phyloP scores from a whole-genome alignment of 805 yeast genomes.

The Yamadazyma paraphyllophila region DNA sequence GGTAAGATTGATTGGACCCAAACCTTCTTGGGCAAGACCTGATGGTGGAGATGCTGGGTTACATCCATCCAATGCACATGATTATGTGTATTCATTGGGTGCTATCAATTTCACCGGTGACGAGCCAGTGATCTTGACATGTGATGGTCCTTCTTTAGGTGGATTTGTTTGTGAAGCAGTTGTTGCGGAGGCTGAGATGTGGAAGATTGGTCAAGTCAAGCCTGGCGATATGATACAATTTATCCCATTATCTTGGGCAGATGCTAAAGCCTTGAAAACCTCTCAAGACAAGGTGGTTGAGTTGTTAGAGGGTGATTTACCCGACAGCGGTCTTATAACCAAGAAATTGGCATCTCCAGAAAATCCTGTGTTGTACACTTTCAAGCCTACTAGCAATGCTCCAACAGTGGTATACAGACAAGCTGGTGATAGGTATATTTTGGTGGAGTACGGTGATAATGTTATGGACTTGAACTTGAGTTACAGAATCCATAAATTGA shows the following conservation, averaged over 20 bases:
- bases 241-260: constrained; percentile 68
- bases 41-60: constrained; percentile 98
- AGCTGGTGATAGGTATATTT: constrained; percentile 92
- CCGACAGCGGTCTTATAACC: constrained; percentile 21
- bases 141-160: constrained; percentile 97
- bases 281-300: constrained; percentile 58
- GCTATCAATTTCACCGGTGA: constrained; percentile 98
- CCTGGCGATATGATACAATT: constrained; percentile 88
- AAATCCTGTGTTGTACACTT: constrained; percentile 64
- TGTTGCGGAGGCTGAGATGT: constrained; percentile 92
- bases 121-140: constrained; percentile 93
- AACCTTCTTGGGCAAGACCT: constrained; percentile 92
- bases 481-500: constrained; percentile 81
- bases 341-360: constrained; percentile 41
- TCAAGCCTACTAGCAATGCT: constrained; percentile 46
- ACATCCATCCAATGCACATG: constrained; percentile 98
- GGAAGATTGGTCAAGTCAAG: constrained; percentile 97
- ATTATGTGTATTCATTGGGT: constrained; percentile 93
- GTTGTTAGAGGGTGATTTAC: constrained; percentile 42
- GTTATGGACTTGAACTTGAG: constrained; percentile 79
- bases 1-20: constrained; percentile 90
- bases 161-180: constrained; percentile 98
- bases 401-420: constrained; percentile 87
- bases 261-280: constrained; percentile 63
- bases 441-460: constrained; percentile 92